A percentile compares a stretch with the other conserved stretches of the same genome.
These are phyloP conservation scores for Vickermania ingenoplastis DNA, from an alignment of 208 protist genomes.

Conservation along the genomic window DNA sequence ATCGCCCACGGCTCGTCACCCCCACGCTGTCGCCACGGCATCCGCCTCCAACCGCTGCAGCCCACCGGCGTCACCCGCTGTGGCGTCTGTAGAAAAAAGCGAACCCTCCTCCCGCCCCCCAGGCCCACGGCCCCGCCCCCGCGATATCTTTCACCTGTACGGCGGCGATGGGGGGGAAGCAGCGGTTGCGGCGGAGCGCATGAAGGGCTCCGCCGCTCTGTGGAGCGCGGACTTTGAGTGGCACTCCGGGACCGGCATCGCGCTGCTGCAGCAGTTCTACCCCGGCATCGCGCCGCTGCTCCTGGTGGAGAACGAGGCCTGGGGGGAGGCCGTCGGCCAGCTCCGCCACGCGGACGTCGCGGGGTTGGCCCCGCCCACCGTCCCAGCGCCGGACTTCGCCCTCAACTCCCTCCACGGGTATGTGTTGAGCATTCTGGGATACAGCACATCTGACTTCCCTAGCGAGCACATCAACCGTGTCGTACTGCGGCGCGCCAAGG, in stretches of 20 bases:
- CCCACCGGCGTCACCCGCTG: neutral
- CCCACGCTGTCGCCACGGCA: neutral
- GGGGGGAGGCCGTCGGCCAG: constrained; percentile 37
- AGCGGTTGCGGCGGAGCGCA: neutral
- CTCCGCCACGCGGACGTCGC: constrained; percentile 56
- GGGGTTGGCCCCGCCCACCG: constrained; percentile 24
- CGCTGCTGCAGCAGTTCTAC: constrained; percentile 83
- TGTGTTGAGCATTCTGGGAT: constrained; percentile 78
- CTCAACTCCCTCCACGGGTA: constrained; percentile 65
- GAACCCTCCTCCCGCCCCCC: too few species aligned
- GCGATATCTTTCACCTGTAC: too few species aligned
- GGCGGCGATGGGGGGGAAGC: neutral
- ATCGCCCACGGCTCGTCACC: too few species aligned
- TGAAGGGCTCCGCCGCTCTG: constrained; percentile 20
- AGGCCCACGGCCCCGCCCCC: too few species aligned
- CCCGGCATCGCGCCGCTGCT: constrained; percentile 56
- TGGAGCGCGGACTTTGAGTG: constrained; percentile 63
- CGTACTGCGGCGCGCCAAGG: constrained; percentile 57
- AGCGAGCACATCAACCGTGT: constrained; percentile 84
- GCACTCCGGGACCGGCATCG: constrained; percentile 56
- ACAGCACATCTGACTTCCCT: constrained; percentile 71
- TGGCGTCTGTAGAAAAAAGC: too few species aligned
- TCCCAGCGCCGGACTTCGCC: constrained; percentile 52
- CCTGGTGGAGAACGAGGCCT: constrained; percentile 63
- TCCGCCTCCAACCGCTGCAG: neutral